phyloP scores from a whole-genome alignment of 306 rosid species.

The Vicia villosa region DNA sequence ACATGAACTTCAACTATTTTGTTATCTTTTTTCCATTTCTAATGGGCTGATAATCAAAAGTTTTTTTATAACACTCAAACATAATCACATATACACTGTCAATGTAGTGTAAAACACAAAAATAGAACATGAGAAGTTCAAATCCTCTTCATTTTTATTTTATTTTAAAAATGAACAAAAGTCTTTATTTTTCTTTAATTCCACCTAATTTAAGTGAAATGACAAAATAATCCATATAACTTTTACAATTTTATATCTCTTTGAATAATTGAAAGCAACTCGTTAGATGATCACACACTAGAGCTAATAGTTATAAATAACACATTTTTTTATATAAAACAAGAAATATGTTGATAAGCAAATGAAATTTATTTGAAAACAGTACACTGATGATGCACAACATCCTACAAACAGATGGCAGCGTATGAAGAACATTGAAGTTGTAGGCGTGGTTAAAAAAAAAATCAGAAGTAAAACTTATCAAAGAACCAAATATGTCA shows the following conservation, averaged over 20 bases:
- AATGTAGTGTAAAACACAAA: neutral
- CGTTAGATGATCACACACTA: neutral
- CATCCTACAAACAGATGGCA: too few species aligned
- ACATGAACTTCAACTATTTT: neutral
- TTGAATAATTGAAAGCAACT: neutral
- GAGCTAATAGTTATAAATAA: neutral
- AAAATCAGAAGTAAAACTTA: too few species aligned
- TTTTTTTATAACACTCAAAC: neutral
- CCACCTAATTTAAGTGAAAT: neutral
- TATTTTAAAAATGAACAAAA: neutral
- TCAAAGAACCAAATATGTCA: too few species aligned
- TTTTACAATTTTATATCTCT: neutral
- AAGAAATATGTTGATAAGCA: too few species aligned
- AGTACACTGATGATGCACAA: too few species aligned
- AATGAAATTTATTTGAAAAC: too few species aligned
- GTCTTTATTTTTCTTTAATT: neutral
- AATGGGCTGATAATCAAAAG: neutral
- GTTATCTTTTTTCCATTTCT: neutral
- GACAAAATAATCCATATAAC: neutral
- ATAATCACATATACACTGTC: neutral
- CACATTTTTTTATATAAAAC: too few species aligned
- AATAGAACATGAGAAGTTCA: conserved; percentile 32
- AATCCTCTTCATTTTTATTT: neutral
- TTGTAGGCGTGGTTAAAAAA: too few species aligned
- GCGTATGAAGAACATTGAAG: too few species aligned